Conservation (phyloP, 1,284 basidiomycete species). For the Apiotrichum brassicae region DNA sequence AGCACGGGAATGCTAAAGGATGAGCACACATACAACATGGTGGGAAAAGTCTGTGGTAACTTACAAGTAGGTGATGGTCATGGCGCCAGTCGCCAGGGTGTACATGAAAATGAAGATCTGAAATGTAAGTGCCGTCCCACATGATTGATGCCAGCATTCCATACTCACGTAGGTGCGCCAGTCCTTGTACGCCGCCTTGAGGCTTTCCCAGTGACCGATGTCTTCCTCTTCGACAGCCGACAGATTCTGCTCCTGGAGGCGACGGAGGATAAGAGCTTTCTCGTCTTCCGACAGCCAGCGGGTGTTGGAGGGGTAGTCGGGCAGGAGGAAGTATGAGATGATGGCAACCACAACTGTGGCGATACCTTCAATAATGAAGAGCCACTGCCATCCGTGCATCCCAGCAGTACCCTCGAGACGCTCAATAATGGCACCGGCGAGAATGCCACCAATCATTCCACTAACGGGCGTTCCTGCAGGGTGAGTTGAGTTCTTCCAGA, state of each 20-base stretch:
- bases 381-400: slow-evolving; percentile 17
- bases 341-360: slow-evolving; percentile 4
- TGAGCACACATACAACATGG: background rate
- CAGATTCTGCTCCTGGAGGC: slow-evolving; percentile 13
- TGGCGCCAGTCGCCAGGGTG: slow-evolving; percentile 36
- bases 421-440: slow-evolving; percentile 24
- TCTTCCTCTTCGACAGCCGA: slow-evolving; percentile 22
- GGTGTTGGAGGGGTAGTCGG: slow-evolving; percentile 35
- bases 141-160: background rate
- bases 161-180: slow-evolving; percentile 34
- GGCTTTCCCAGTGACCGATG: slow-evolving; percentile 19
- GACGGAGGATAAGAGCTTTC: slow-evolving; percentile 2
- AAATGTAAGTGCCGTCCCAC: background rate
- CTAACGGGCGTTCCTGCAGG: slow-evolving; percentile 9
- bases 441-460: slow-evolving; percentile 26
- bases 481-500: background rate
- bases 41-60: too few species aligned
- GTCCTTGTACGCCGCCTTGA: slow-evolving; percentile 24
- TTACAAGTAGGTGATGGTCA: slow-evolving; percentile 42
- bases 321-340: slow-evolving; percentile 26
- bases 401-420: slow-evolving; percentile 5
- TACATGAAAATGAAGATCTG: slow-evolving; percentile 34
- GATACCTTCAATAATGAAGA: slow-evolving; percentile 28
- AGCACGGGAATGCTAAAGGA: slow-evolving; percentile 29
- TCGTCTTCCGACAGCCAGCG: slow-evolving; percentile 33